Evolutionary conservation across 1,284 basidiomycete species (phyloP), one percentile per base, ranked within the genome.

Genomic region (Boletellus dicymbophilus): DNA sequence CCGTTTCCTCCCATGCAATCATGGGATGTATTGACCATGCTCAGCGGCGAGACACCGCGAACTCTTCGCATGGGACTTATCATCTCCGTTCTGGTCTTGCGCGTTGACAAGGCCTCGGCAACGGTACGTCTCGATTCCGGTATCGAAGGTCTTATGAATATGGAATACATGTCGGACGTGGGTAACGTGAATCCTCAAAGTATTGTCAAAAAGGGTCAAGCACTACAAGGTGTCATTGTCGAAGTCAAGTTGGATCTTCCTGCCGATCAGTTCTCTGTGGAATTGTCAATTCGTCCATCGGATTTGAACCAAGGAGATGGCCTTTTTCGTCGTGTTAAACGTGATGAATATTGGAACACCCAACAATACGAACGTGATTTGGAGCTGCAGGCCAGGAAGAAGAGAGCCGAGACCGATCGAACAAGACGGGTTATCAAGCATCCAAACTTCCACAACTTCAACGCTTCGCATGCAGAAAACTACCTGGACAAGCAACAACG

Each of bases 361-460:
- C 68, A 76, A 22, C 84, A 82, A 49, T 76, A 78, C 45, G 78
- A 84, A 36, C 85, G 85, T 50, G 93, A 96, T 63, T 72, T 77
- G 52, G 88, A 93, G 47, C 75, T 92, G 50, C 78, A 88, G 52
- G 81, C 79, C n/a, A 81, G 90, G 56, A 94, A 92, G 73, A 95
- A 94, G 71, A 78, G 88, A 40, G 84, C 89, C 3, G 85, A 93
- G 67, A 84, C 85, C 38, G 82, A 90, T 65, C 76, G 82, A 63
- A 80, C 84, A 46, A 85, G 93, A 55, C 81, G 97, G 23, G 85
- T 96, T 41, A 93, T 99, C 75, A 95, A 98, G 67, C 97, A 99
- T 68, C 97, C 97, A 4, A 95, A 98, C 72, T 99, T 98, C 82
- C 93, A 96, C 67, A 94, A 97, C 67, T 90, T 98, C 78, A 96